Evolutionary conservation across 768 basidiomycete species (phyloP).

Genomic region (Phanerochaete sordida): DNA sequence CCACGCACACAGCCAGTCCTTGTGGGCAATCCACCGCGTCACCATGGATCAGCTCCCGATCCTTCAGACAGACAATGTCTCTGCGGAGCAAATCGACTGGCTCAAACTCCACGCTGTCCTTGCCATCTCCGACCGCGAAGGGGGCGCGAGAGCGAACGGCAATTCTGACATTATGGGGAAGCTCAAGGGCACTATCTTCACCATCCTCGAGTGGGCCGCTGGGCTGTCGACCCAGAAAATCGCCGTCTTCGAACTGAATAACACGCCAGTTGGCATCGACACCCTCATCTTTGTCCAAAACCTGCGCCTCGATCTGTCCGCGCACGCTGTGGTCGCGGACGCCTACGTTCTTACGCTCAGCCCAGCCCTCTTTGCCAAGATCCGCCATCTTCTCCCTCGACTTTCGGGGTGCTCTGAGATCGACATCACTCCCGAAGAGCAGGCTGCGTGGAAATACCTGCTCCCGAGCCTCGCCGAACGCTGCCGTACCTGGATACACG

Average conservation of each 20-base stretch:
- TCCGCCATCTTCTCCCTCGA: not conserved
- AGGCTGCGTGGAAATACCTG: constrained; percentile 46
- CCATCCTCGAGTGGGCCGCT: not conserved
- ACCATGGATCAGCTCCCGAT: not conserved
- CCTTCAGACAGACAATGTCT: not conserved
- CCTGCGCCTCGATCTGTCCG: constrained; percentile 43
- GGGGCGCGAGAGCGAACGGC: no score
- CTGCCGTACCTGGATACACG: constrained; percentile 46
- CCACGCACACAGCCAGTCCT: not conserved
- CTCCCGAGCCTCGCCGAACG: constrained; percentile 49
- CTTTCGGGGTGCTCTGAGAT: constrained; percentile 23
- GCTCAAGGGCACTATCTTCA: not conserved
- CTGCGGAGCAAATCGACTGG: not conserved
- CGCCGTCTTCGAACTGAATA: not conserved
- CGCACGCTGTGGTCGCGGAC: constrained; percentile 48
- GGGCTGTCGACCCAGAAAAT: not conserved
- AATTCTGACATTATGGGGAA: not conserved
- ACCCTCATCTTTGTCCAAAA: constrained; percentile 44
- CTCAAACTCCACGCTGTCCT: not conserved
- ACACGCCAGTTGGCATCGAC: constrained; percentile 18
- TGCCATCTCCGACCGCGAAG: not conserved
- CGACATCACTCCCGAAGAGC: constrained; percentile 29
- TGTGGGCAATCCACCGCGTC: not conserved
- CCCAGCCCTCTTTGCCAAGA: constrained; percentile 8
- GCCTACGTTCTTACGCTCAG: constrained; percentile 40